Conservation (phyloP, 2,329 filamentous ascomycete species). For the Aureobasidium leucospermi region DNA sequence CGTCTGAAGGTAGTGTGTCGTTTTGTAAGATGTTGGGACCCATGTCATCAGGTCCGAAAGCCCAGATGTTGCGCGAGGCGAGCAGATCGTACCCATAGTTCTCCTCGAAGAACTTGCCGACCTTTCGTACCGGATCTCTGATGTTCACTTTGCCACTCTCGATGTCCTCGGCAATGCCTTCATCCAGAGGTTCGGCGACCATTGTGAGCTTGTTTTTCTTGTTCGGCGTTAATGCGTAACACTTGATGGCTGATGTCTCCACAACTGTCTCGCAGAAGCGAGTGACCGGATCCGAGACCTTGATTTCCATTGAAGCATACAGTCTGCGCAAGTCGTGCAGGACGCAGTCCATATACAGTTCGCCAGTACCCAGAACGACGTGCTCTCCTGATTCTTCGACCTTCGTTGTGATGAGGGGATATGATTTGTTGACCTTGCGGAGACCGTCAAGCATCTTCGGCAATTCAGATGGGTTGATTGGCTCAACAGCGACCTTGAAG, state of each 20-base stretch:
- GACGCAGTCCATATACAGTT: slow-evolving; percentile 99
- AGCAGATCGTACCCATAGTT: slow-evolving; percentile 96
- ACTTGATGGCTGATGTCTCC: slow-evolving; percentile 95
- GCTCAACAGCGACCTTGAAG: slow-evolving; percentile 95
- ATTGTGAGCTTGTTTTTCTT: slow-evolving; percentile 99
- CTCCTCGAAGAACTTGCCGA: slow-evolving; percentile 94
- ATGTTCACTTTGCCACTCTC: slow-evolving; percentile 86
- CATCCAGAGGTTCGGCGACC: slow-evolving; percentile 91
- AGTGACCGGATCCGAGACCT: slow-evolving; percentile 95
- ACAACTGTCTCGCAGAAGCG: slow-evolving; percentile 97
- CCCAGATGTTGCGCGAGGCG: slow-evolving; percentile 93
- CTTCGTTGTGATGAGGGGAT: slow-evolving; percentile 90
- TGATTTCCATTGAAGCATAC: slow-evolving; percentile 99
- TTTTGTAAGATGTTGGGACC: slow-evolving; percentile 95
- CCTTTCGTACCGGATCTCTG: slow-evolving; percentile 83
- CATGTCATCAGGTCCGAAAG: slow-evolving; percentile 91
- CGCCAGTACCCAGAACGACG: slow-evolving; percentile 87
- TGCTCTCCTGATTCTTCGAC: slow-evolving; percentile 98
- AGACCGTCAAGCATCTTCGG: slow-evolving; percentile 98
- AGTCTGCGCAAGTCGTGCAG: slow-evolving; percentile 84
- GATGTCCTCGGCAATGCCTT: slow-evolving; percentile 91
- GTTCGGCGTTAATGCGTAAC: slow-evolving; percentile 94
- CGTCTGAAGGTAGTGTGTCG: slow-evolving; percentile 87
- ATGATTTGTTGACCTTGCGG: slow-evolving; percentile 95
- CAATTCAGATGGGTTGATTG: slow-evolving; percentile 93